phyloP scores from a whole-genome alignment of 1,284 basidiomycete species.

The Melampsora americana region DNA sequence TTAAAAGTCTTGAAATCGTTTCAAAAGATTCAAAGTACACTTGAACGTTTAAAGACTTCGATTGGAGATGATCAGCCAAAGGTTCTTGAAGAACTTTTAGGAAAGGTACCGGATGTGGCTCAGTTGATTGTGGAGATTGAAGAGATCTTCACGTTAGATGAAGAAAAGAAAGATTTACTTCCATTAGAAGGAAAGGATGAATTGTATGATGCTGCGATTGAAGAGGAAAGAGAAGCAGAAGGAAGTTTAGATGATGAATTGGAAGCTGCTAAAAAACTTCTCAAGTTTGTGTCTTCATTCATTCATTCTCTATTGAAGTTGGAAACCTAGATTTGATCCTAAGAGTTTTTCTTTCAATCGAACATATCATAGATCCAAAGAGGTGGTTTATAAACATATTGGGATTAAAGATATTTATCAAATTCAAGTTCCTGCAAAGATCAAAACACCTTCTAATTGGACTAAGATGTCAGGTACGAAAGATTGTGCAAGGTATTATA shows the following conservation, averaged over 20 bases:
- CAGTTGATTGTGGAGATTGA: constrained; percentile 70
- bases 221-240: constrained; percentile 40
- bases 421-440: constrained; percentile 66
- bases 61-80: constrained; percentile 73
- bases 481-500: constrained; percentile 65
- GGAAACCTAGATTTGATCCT: background rate
- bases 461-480: constrained; percentile 76
- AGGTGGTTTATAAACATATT: constrained; percentile 48
- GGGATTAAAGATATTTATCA: constrained; percentile 70
- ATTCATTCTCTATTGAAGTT: background rate
- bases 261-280: constrained; percentile 40
- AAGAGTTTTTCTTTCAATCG: background rate
- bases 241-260: constrained; percentile 30
- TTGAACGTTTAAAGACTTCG: constrained; percentile 66
- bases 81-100: constrained; percentile 56
- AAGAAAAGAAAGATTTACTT: constrained; percentile 25
- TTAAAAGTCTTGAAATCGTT: constrained; percentile 63
- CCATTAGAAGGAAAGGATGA: constrained; percentile 43
- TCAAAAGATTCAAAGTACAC: constrained; percentile 66
- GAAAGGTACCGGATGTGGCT: constrained; percentile 66
- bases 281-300: constrained; percentile 28
- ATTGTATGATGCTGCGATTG: constrained; percentile 38
- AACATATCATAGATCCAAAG: constrained; percentile 36
- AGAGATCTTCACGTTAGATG: constrained; percentile 57
- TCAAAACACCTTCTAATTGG: constrained; percentile 76